phyloP scores from a whole-genome alignment of 116 monocot species.

The Dioscorea cayenensis region DNA sequence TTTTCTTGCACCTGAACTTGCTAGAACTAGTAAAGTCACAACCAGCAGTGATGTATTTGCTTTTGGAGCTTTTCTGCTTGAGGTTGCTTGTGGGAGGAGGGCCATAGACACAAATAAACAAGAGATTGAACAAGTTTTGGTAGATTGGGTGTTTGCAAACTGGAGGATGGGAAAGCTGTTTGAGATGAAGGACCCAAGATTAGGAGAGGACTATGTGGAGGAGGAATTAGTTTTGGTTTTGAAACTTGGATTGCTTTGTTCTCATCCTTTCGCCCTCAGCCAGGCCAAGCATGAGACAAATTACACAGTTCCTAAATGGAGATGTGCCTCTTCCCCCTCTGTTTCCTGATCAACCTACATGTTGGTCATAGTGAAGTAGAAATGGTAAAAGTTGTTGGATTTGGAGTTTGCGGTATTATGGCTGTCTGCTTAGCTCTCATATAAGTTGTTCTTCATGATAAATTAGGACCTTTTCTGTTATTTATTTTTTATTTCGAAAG shows the following conservation, averaged over 20 bases:
- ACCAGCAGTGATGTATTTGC: conserved; percentile 32
- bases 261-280: conserved; percentile 8
- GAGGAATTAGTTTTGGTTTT: conserved; percentile 19
- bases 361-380: too few species aligned
- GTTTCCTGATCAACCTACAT: background rate
- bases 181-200: conserved; percentile 11
- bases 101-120: conserved; percentile 21
- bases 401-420: too few species aligned
- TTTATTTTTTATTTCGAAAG: too few species aligned
- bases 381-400: too few species aligned
- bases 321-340: conserved; percentile 1
- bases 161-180: conserved; percentile 11
- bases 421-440: too few species aligned
- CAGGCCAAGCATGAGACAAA: conserved; percentile 29
- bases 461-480: too few species aligned
- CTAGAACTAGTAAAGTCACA: conserved; percentile 20
- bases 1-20: conserved; percentile 31
- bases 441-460: too few species aligned
- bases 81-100: conserved; percentile 49
- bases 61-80: conserved; percentile 38
- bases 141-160: conserved; percentile 22
- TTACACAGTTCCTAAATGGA: conserved; percentile 17
- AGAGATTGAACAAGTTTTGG: conserved; percentile 8
- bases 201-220: conserved; percentile 10
- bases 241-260: conserved; percentile 30